A percentile compares a stretch with the other conserved stretches of the same genome.
phyloP scores from a whole-genome alignment of 106 monocot genomes.

The Dioscorea alata region DNA sequence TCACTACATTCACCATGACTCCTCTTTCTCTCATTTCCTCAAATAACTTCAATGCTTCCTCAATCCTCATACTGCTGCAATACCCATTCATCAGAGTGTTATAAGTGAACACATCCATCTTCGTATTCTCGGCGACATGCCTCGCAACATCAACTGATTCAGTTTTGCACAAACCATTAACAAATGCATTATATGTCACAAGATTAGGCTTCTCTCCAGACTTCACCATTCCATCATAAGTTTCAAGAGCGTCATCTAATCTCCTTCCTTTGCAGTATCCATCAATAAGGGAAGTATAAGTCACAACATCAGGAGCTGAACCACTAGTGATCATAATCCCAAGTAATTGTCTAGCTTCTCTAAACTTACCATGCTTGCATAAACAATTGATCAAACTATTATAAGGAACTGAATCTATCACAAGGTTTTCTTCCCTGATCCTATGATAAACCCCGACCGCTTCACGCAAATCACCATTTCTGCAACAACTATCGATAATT shows the following conservation, averaged over 20 bases:
- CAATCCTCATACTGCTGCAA: conserved; percentile 5
- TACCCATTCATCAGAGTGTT: conserved; percentile 29
- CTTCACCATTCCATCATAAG: conserved; percentile 28
- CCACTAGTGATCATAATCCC: conserved; percentile 28
- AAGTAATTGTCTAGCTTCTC: conserved; percentile 21
- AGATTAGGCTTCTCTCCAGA: conserved; percentile 22
- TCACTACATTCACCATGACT: conserved; percentile 13
- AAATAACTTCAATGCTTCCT: conserved; percentile 24
- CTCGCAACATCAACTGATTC: conserved; percentile 15
- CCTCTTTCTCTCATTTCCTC: conserved; percentile 21
- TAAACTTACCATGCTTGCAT: conserved; percentile 22
- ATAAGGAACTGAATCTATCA: conserved; percentile 15
- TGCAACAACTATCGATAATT: conserved; percentile 24
- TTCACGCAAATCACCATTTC: conserved; percentile 15
- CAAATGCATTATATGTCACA: conserved; percentile 30
- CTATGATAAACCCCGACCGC: conserved; percentile 3
- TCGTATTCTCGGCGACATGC: conserved; percentile 18
- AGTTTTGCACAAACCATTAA: conserved; percentile 30
- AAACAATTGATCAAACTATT: conserved; percentile 34
- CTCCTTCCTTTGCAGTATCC: conserved; percentile 17
- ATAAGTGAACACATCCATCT: conserved; percentile 17
- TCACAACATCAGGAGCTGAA: conserved; percentile 24
- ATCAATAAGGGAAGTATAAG: conserved; percentile 31
- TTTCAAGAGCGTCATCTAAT: conserved; percentile 26
- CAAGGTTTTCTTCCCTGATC: conserved; percentile 11